Conservation (phyloP, 768 basidiomycete species). For the Cantharellus cinnabarinus region DNA sequence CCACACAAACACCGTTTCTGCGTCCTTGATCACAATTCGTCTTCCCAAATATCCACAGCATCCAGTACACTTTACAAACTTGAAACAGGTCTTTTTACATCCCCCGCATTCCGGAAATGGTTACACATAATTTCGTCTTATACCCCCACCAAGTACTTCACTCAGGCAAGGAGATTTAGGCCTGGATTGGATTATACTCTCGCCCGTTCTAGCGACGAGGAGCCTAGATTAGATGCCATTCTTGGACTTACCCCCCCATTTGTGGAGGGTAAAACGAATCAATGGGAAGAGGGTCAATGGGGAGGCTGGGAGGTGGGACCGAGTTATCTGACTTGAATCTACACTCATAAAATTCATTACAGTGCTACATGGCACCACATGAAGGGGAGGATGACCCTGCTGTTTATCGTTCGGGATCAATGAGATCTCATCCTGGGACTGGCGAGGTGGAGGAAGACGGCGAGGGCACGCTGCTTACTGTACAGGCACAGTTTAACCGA, state of each 20-base stretch:
- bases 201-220: conserved; percentile 66
- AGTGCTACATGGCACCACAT: conserved; percentile 92
- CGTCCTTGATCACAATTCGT: conserved; percentile 23
- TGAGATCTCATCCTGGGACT: not conserved
- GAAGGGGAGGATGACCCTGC: conserved; percentile 92
- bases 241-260: conserved; percentile 60
- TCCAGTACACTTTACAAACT: conserved; percentile 31
- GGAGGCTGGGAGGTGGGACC: conserved; percentile 81
- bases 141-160: conserved; percentile 46
- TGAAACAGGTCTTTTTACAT: conserved; percentile 61
- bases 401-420: conserved; percentile 48
- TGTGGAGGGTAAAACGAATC: conserved; percentile 14
- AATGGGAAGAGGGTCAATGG: conserved; percentile 56
- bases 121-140: conserved; percentile 48
- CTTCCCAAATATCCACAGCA: conserved; percentile 26
- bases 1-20: conserved; percentile 93
- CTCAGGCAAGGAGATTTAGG: conserved; percentile 75
- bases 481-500: conserved; percentile 78
- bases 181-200: conserved; percentile 91
- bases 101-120: conserved; percentile 81
- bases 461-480: conserved; percentile 61
- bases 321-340: conserved; percentile 1
- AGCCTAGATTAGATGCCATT: conserved; percentile 67
- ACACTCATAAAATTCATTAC: not conserved
- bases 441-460: conserved; percentile 34